A percentile compares a stretch with the other conserved stretches of the same genome.
These are phyloP conservation scores for Curvularia verruculosa DNA, from an alignment of 2,329 filamentous ascomycete genomes.

Conservation along the genomic window DNA sequence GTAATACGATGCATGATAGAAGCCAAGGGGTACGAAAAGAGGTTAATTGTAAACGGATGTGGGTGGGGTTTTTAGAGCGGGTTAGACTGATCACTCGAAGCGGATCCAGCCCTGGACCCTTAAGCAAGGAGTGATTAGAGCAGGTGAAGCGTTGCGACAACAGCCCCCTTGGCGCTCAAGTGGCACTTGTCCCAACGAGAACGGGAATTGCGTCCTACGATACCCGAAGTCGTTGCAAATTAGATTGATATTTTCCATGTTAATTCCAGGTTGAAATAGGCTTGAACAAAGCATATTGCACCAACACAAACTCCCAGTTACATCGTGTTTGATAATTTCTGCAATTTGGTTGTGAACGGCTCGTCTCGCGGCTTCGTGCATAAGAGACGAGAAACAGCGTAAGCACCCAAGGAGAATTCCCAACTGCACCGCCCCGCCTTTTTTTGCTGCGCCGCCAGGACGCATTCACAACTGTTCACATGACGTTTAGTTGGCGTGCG, in stretches of 20 bases:
- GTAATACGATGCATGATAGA: neutral
- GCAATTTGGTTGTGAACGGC: neutral
- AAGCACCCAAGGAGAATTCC: neutral
- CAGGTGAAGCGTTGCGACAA: neutral
- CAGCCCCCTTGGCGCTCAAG: neutral
- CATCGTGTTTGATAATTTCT: neutral
- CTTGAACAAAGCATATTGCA: neutral
- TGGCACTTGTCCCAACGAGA: neutral
- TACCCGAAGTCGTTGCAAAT: neutral
- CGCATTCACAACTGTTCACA: constrained; percentile 14
- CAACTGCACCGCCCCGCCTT: constrained; percentile 6
- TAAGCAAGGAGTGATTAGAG: neutral
- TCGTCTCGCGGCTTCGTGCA: neutral
- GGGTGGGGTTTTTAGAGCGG: neutral
- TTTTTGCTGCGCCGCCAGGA: constrained; percentile 5
- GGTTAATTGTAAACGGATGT: neutral
- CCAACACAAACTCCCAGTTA: neutral
- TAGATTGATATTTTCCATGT: neutral
- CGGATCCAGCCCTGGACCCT: neutral
- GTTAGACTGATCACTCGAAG: neutral
- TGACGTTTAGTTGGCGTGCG: constrained; percentile 13
- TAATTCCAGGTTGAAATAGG: neutral
- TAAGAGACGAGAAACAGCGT: neutral
- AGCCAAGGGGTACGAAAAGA: neutral
- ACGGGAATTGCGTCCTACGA: neutral